Evolutionary conservation across 2,329 filamentous ascomycete genomes (phyloP).

Genomic region (Pseudogymnoascus destructans): DNA sequence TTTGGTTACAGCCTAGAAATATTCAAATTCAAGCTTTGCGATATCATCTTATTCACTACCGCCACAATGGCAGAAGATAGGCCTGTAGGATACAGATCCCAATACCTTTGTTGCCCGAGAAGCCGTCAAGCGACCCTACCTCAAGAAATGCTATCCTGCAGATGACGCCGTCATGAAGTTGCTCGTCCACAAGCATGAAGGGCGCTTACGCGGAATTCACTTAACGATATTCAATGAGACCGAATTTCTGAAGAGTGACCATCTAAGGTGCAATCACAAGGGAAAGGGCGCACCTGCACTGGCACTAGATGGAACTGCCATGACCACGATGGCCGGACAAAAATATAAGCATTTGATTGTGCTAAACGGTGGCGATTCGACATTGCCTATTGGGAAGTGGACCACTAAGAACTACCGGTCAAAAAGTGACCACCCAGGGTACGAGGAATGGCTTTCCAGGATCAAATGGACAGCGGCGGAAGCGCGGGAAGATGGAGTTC

Average conservation of each 20-base stretch:
- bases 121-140: background rate
- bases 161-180: background rate
- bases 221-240: background rate
- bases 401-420: background rate
- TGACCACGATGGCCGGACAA: background rate
- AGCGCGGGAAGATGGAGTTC: background rate
- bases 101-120: background rate
- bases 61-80: background rate
- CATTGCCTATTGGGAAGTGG: background rate
- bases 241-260: background rate
- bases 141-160: background rate
- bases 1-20: too few relatives aligned
- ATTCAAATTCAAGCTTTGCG: background rate
- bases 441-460: background rate
- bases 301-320: background rate
- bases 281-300: background rate
- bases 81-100: background rate
- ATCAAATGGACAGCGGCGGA: background rate
- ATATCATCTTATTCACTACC: background rate
- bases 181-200: too few relatives aligned
- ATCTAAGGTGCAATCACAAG: background rate
- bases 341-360: background rate
- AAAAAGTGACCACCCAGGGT: background rate
- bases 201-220: too few relatives aligned
- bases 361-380: background rate